Evolutionary conservation across 164 flowering plant species (phyloP).

Genomic region (Cinnamomum micranthum): DNA sequence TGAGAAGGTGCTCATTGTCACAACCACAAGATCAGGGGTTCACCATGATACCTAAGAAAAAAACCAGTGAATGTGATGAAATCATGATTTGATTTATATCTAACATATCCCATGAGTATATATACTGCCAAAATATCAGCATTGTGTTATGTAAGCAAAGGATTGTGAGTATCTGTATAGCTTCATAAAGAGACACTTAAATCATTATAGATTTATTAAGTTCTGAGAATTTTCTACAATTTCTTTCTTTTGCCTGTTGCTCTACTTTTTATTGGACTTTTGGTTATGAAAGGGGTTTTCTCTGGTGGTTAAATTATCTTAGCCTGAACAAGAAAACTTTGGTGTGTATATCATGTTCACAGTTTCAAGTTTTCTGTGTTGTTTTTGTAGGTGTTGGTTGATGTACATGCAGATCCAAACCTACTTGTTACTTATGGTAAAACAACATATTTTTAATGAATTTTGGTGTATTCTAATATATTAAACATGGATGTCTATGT

Average conservation of each 20-base stretch:
- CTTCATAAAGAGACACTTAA: neutral
- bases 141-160: neutral
- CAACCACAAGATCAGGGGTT: too few relatives aligned
- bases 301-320: neutral
- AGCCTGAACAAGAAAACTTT: neutral
- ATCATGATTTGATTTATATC: too few relatives aligned
- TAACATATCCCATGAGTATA: neutral
- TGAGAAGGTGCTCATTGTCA: too few relatives aligned
- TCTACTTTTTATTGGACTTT: neutral
- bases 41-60: too few relatives aligned
- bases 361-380: neutral
- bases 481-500: neutral
- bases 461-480: neutral
- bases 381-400: constrained; percentile 77
- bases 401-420: constrained; percentile 71
- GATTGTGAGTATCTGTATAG: neutral
- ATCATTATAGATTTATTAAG: neutral
- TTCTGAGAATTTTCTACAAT: neutral
- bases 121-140: neutral
- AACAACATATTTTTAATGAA: neutral
- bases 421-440: constrained; percentile 90
- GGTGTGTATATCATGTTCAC: neutral
- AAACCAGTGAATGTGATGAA: too few relatives aligned
- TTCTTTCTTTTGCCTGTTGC: neutral
- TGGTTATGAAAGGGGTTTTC: neutral